A percentile compares a stretch with the other conserved stretches of the same genome.
Evolutionary conservation across 306 rosid genomes (phyloP).

Genomic region (barrel medic (Medicago truncatula)): MtrunA17r5.0-ANR NC_053043.1:44653001-44653500

Average conservation of each 20-base stretch:
- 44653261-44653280: slow-evolving; percentile 4
- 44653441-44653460: not conserved
- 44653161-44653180: not conserved
- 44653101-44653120: no score
- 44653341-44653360: not conserved
- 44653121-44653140: no score
- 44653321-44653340: not conserved
- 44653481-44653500: not conserved
- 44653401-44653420: not conserved
- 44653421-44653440: not conserved
- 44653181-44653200: not conserved
- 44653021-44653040: no score
- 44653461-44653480: not conserved
- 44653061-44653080: no score
- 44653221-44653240: not conserved
- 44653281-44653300: slow-evolving; percentile 17
- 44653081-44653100: no score
- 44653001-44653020: no score
- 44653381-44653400: not conserved
- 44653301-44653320: not conserved
- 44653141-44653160: not conserved
- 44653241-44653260: not conserved
- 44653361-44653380: not conserved
- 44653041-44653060: no score
- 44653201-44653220: not conserved